Evolutionary conservation across 225 moss, liverwort and hornwort species (phyloP).

Genomic region (Takakia lepidozioides): DNA sequence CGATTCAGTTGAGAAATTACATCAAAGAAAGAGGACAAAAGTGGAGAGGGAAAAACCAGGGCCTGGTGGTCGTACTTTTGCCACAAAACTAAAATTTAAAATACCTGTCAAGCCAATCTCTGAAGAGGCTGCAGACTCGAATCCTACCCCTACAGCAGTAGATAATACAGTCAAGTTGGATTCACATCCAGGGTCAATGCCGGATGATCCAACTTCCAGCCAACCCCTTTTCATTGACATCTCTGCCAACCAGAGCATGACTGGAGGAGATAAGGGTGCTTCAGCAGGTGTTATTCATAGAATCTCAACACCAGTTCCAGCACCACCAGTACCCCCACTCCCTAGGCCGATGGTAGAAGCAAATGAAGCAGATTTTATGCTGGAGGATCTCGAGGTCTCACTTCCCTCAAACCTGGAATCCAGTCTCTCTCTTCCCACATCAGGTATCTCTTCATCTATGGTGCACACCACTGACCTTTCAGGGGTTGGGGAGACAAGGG

Average conservation of each 20-base stretch:
- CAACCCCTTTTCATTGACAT: no score
- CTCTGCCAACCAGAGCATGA: not conserved
- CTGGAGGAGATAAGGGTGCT: conserved; percentile 9
- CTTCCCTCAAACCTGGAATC: conserved; percentile 68
- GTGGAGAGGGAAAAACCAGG: conserved; percentile 72
- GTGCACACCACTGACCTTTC: conserved; percentile 21
- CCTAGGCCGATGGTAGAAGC: conserved; percentile 85
- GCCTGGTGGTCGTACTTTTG: conserved; percentile 50
- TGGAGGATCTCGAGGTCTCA: conserved; percentile 84
- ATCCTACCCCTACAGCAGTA: conserved; percentile 11
- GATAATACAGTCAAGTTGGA: not conserved
- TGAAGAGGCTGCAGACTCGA: conserved; percentile 8
- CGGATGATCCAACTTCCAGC: conserved; percentile 7
- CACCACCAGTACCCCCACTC: conserved; percentile 27
- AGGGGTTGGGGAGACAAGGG: conserved; percentile 24
- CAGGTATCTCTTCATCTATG: conserved; percentile 30
- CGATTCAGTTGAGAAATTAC: conserved; percentile 53
- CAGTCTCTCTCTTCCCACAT: conserved; percentile 42
- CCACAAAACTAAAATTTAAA: conserved; percentile 66
- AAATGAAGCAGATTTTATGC: conserved; percentile 93
- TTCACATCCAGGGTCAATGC: conserved; percentile 1
- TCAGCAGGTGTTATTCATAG: no score
- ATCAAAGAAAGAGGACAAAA: conserved; percentile 86
- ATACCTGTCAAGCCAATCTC: conserved; percentile 20
- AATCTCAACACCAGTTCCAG: no score